Percentiles rank a stretch among this genome's conserved stretches.
Evolutionary conservation across 805 yeast genomes (phyloP).

Genomic region (Candida suzukii): DNA sequence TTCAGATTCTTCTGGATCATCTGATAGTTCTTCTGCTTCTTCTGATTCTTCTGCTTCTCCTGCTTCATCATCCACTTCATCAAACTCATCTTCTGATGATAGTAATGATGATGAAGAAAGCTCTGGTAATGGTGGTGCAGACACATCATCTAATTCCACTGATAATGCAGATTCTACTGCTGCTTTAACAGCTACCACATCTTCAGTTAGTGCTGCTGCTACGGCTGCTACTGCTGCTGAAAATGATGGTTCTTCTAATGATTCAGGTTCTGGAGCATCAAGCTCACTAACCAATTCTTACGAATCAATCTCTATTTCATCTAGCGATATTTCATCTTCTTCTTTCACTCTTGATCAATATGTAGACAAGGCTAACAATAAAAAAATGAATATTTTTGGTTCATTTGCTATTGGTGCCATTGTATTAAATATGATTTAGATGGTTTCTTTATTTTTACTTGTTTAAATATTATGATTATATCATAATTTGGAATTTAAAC

Average conservation of each 20-base stretch:
- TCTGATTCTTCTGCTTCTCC: neutral
- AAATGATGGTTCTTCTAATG: neutral
- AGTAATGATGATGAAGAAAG: neutral
- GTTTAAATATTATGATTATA: neutral
- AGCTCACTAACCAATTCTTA: too few species aligned
- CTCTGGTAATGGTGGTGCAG: neutral
- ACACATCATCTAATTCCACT: neutral
- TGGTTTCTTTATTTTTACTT: conserved; percentile 34
- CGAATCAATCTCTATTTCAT: too few species aligned
- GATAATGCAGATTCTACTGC: neutral
- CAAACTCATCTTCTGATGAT: neutral
- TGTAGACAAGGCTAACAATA: neutral
- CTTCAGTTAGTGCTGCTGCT: neutral
- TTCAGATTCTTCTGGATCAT: too few species aligned
- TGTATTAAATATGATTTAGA: conserved; percentile 40
- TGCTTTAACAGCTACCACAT: neutral
- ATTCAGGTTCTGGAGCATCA: too few species aligned
- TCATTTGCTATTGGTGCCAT: conserved; percentile 6
- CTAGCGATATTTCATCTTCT: neutral
- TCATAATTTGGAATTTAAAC: too few species aligned
- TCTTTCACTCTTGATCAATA: neutral
- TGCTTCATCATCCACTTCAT: neutral
- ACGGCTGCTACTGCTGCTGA: neutral
- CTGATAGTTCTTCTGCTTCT: neutral
- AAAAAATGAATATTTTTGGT: too few species aligned